These are phyloP conservation scores for Capsicum rhomboideum DNA, from an alignment of 257 asterid genomes.

Conservation along the genomic window DNA sequence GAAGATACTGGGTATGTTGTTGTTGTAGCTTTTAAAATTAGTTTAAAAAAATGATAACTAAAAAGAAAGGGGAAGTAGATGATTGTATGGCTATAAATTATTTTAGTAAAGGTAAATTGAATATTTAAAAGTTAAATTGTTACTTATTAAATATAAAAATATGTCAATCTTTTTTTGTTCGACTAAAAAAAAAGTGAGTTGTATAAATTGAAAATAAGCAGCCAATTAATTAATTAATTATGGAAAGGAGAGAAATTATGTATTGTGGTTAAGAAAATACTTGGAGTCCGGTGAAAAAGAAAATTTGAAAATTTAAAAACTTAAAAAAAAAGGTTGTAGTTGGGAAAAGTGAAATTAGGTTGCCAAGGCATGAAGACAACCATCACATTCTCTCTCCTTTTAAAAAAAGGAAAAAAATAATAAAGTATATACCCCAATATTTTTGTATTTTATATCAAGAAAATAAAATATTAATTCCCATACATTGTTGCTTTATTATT, in stretches of 20 bases:
- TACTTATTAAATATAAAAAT: no score
- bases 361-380: slow-evolving; percentile 76
- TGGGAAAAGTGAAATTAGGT: slow-evolving; percentile 98
- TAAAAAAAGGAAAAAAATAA: slow-evolving; percentile 3
- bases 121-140: no score
- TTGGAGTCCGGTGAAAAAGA: slow-evolving; percentile 63
- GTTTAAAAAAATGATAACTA: no score
- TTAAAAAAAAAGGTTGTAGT: slow-evolving; percentile 30
- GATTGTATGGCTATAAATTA: no score
- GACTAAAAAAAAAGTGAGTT: no score
- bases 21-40: no score
- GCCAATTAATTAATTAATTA: slow-evolving; percentile 43
- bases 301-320: not conserved
- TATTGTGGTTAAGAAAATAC: slow-evolving; percentile 80
- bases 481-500: not conserved
- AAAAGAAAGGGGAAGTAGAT: no score
- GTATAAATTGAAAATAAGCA: no score
- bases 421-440: not conserved
- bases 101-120: no score
- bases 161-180: no score
- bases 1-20: no score
- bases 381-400: slow-evolving; percentile 31
- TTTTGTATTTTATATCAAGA: not conserved
- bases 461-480: not conserved
- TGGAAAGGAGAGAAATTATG: slow-evolving; percentile 49